These are phyloP conservation scores for Solanum lycopersicoides DNA, from an alignment of 257 asterid genomes.

Conservation along the genomic window DNA sequence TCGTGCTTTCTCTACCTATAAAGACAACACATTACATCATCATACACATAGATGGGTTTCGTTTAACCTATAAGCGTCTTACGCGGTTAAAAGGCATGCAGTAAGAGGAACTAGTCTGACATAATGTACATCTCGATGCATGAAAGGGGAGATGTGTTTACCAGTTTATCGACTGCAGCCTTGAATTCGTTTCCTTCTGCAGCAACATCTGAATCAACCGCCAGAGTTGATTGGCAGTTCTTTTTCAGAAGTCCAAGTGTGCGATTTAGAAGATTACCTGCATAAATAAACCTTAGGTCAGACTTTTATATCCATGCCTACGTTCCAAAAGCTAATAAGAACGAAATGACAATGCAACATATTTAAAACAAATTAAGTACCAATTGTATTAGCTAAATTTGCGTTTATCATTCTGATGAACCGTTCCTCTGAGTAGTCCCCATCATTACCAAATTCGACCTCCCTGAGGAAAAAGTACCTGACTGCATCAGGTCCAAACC, in stretches of 20 bases:
- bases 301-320: background rate
- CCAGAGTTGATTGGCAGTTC: slow-evolving; percentile 71
- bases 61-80: background rate
- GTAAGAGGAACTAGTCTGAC: background rate
- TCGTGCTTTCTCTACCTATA: slow-evolving; percentile 38
- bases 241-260: slow-evolving; percentile 89
- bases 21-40: background rate
- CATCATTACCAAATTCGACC: slow-evolving; percentile 89
- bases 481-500: slow-evolving; percentile 92
- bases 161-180: slow-evolving; percentile 77
- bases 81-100: background rate
- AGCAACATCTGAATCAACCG: slow-evolving; percentile 64
- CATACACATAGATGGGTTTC: background rate
- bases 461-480: slow-evolving; percentile 95
- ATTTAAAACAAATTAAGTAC: slow-evolving; percentile 23
- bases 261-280: slow-evolving; percentile 97
- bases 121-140: background rate
- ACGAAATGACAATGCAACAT: background rate
- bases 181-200: slow-evolving; percentile 66
- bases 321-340: background rate
- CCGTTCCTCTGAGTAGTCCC: slow-evolving; percentile 96
- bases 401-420: slow-evolving; percentile 80
- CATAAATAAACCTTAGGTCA: background rate
- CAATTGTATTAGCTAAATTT: slow-evolving; percentile 89
- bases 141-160: slow-evolving; percentile 8